These are phyloP conservation scores for Rhizophora apiculata DNA, from an alignment of 345 rosid genomes.

Conservation along the genomic window DNA sequence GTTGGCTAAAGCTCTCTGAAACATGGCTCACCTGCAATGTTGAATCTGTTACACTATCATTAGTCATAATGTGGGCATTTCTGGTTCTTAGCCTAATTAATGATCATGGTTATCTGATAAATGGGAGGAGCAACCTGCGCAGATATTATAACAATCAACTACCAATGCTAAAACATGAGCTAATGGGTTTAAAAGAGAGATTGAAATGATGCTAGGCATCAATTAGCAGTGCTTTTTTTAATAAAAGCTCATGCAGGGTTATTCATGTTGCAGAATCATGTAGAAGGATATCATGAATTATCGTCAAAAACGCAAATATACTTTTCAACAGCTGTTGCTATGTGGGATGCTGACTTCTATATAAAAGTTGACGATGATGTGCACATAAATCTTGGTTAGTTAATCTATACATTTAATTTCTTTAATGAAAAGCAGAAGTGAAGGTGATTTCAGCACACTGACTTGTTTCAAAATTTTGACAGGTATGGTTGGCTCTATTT, in stretches of 20 bases:
- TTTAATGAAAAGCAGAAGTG: conserved; percentile 5
- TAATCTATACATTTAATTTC: conserved; percentile 3
- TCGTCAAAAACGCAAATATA: conserved; percentile 69
- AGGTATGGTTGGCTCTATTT: conserved; percentile 77
- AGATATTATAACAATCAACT: no score
- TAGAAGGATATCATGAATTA: conserved; percentile 75
- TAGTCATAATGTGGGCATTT: not conserved
- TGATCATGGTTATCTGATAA: not conserved
- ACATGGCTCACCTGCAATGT: not conserved
- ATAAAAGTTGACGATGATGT: conserved; percentile 82
- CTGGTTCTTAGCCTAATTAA: not conserved
- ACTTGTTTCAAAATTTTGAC: conserved; percentile 19
- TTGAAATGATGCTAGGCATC: not conserved
- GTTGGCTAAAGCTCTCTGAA: not conserved
- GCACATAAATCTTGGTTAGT: conserved; percentile 93
- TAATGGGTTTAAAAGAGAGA: conserved; percentile 5
- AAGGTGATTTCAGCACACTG: conserved; percentile 7
- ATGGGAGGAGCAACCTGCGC: no score
- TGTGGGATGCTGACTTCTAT: conserved; percentile 84
- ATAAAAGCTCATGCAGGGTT: conserved; percentile 8
- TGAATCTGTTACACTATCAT: not conserved
- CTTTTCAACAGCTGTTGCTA: conserved; percentile 62
- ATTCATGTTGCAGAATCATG: conserved; percentile 56
- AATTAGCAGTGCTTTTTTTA: not conserved
- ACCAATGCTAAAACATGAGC: not conserved